These are phyloP conservation scores for Primulina tabacum DNA, from an alignment of 257 asterid genomes.

Conservation along the genomic window DNA sequence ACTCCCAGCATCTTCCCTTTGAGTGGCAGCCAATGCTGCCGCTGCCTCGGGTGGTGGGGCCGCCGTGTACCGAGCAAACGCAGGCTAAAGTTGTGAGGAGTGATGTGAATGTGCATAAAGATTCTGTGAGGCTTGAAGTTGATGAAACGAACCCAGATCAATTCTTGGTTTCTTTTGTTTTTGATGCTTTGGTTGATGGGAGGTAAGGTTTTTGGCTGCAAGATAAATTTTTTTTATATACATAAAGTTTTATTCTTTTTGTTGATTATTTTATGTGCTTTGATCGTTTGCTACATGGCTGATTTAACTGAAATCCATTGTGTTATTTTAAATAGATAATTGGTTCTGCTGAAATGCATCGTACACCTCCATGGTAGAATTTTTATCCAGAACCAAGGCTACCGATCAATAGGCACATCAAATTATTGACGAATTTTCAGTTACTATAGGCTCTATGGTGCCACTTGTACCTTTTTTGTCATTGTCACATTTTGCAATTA, in stretches of 20 bases:
- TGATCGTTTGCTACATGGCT: constrained; percentile 20
- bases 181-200: constrained; percentile 67
- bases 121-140: constrained; percentile 44
- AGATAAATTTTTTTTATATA: background rate
- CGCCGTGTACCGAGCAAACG: constrained; percentile 34
- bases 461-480: too few species aligned
- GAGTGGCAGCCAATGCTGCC: constrained; percentile 30
- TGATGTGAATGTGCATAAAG: constrained; percentile 65
- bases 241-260: background rate
- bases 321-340: background rate
- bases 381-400: background rate
- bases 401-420: too few species aligned
- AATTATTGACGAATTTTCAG: too few species aligned
- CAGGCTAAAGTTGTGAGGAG: constrained; percentile 54
- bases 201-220: constrained; percentile 30
- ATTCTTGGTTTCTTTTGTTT: constrained; percentile 52
- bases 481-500: background rate
- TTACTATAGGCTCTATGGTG: background rate
- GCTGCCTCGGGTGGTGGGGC: constrained; percentile 27
- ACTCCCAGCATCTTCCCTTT: constrained; percentile 24
- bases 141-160: constrained; percentile 50
- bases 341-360: constrained; percentile 4
- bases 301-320: constrained; percentile 9
- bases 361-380: background rate
- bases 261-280: constrained; percentile 4